Base-by-base conservation (phyloP, 1,139 yeast species). In the Saccharomyces hybrid region DNA sequence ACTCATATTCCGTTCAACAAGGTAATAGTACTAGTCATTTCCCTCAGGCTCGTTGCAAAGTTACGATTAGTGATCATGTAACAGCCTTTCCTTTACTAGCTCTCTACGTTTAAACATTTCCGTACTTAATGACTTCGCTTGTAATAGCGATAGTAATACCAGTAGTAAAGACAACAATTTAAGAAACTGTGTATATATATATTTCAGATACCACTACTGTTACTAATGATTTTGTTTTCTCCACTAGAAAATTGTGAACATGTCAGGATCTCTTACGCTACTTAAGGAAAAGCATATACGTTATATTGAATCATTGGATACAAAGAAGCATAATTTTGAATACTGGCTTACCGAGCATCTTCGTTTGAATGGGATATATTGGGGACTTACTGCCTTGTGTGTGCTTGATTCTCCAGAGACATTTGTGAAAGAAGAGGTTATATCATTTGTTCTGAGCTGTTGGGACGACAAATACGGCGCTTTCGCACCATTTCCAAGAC, bases 291-390 rank as follows among this genome's bases (percentile, higher is more conserved):
- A 80, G 63, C 89, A 84, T 63, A 74, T 82, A 20, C 65, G 69
- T 25, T 84, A 81, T 64, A 75, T 84, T 47, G 71, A 75, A 53
- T 69, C 79, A 1, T 68, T 83, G 41, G 83, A 82, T 59, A 69
- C 75, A 55, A 73, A 76, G 51, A 73, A 75, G 29, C 77, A 81
- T 53, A 84, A 80, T 56, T 78, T 85, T 54, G 95, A 87, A 63
- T 91, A 89, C 70, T 90, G 96, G 95, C 72, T 91, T 54, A 81
- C 90, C 27, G 98, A 95, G 65, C 98, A 93, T 69, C 76, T 93
- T 53, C 78, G 97, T 47, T 73, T 93, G 77, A 89, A 88, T 64
- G 99, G 99, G 5, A 76, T 95, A 1, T 93, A 95, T 68, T 93
- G 99, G 99, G 99, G 97, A 0, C 74, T 89, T 5, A 84, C 87